phyloP scores from a whole-genome alignment of 1,139 yeast genomes.

The Suhomyces chickasaworum region DNA sequence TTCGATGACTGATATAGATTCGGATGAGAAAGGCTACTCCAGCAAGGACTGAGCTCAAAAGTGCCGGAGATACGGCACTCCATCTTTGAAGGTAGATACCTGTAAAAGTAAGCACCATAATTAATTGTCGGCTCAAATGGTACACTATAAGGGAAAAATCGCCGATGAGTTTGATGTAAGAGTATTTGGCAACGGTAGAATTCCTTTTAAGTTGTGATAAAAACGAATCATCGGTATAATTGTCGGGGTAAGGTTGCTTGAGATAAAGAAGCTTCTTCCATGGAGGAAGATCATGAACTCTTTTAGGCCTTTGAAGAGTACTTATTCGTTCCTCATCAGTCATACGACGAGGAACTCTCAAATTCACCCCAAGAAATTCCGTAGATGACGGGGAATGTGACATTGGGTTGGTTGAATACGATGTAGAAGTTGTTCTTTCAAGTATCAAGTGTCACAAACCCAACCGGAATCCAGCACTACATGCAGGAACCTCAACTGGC shows the following conservation, averaged over 20 bases:
- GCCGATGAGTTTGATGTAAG: conserved; percentile 60
- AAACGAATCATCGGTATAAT: conserved; percentile 81
- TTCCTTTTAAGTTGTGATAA: conserved; percentile 77
- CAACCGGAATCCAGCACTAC: too few species aligned
- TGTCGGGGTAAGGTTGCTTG: conserved; percentile 86
- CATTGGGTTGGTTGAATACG: background rate
- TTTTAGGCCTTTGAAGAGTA: conserved; percentile 1
- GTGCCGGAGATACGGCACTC: conserved; percentile 46
- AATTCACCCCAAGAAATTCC: background rate
- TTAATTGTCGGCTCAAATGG: conserved; percentile 61
- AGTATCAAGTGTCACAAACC: background rate
- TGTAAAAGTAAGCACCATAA: conserved; percentile 63
- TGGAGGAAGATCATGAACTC: conserved; percentile 21
- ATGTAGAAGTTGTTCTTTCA: background rate
- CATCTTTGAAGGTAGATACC: conserved; percentile 52
- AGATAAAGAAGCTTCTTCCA: conserved; percentile 93
- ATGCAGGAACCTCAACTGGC: too few species aligned
- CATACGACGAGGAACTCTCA: background rate
- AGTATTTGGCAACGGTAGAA: conserved; percentile 69
- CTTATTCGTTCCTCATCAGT: background rate
- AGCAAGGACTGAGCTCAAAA: conserved; percentile 28
- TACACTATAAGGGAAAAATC: conserved; percentile 71
- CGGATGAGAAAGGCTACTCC: conserved; percentile 27
- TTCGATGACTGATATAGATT: conserved; percentile 17
- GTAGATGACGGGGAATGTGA: background rate